Percentiles rank a stretch among this genome's conserved stretches.
Conservation (phyloP, 176 grass and related monocot genomes). For the Avena atlantica region DNA sequence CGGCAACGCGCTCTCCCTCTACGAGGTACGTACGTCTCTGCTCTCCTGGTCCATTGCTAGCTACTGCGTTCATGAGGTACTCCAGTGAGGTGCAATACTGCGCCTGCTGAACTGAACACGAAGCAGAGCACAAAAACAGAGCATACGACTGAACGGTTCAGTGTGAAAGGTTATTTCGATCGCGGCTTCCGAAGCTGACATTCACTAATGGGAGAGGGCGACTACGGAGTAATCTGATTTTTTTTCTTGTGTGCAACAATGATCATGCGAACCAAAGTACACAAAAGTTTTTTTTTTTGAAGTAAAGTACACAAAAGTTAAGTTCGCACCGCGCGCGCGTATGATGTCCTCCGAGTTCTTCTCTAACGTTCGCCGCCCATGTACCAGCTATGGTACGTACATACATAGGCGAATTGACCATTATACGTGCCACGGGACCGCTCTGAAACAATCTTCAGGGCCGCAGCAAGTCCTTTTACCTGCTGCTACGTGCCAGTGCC, state of each 20-base stretch:
- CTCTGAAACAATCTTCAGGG: not conserved
- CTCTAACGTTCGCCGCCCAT: not conserved
- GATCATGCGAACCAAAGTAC: too few relatives aligned
- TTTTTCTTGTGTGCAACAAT: too few relatives aligned
- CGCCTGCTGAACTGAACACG: not conserved
- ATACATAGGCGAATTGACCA: not conserved
- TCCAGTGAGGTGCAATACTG: not conserved
- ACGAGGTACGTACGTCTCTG: conserved; percentile 50
- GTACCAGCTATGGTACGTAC: not conserved
- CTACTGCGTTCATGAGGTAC: not conserved
- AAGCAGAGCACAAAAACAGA: not conserved
- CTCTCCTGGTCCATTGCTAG: not conserved
- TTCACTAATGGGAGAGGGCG: too few relatives aligned
- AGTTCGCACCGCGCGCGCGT: too few relatives aligned
- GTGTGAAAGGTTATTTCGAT: not conserved
- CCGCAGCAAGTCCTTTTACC: not conserved
- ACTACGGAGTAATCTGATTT: too few relatives aligned
- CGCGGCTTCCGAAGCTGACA: not conserved
- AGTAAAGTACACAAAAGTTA: too few relatives aligned
- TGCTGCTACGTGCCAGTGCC: not conserved
- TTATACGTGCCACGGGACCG: not conserved
- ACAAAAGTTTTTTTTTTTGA: too few relatives aligned
- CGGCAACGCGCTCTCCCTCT: conserved; percentile 85
- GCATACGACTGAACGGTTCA: not conserved
- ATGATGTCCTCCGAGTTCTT: not conserved